Conservation (phyloP, 257 asterid genomes). For the Salvia splendens region DNA sequence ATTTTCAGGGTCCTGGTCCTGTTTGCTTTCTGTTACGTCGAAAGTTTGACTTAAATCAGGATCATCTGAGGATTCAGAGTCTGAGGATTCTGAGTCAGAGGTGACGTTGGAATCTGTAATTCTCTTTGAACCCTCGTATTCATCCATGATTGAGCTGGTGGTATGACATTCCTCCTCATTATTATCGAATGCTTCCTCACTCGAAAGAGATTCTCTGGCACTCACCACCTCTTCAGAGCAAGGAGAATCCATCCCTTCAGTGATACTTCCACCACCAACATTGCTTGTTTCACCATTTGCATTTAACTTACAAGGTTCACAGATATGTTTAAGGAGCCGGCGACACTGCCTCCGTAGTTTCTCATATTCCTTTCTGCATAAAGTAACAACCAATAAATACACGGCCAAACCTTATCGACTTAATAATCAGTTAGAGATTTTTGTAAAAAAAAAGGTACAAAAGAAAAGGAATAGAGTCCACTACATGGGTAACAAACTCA, state of each 20-base stretch:
- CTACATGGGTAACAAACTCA: not conserved
- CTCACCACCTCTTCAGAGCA: slow-evolving; percentile 70
- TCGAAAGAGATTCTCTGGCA: slow-evolving; percentile 81
- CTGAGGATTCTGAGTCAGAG: slow-evolving; percentile 62
- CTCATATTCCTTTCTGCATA: slow-evolving; percentile 80
- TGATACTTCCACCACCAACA: slow-evolving; percentile 40
- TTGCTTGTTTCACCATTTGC: slow-evolving; percentile 44
- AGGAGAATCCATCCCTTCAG: slow-evolving; percentile 60
- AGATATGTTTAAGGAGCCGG: slow-evolving; percentile 48
- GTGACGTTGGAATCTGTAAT: slow-evolving; percentile 41
- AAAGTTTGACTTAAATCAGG: slow-evolving; percentile 65
- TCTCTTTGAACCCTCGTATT: slow-evolving; percentile 45
- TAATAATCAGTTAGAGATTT: not conserved
- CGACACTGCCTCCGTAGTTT: slow-evolving; percentile 68
- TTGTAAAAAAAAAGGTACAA: not conserved
- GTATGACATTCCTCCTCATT: slow-evolving; percentile 47
- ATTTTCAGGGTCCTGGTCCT: slow-evolving; percentile 39
- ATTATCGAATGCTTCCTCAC: slow-evolving; percentile 57
- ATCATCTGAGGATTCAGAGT: slow-evolving; percentile 74
- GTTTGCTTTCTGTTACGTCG: slow-evolving; percentile 52
- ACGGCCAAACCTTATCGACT: not conserved
- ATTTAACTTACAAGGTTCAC: slow-evolving; percentile 34
- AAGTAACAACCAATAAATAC: slow-evolving; percentile 21
- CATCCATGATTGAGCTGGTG: slow-evolving; percentile 40
- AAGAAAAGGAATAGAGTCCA: not conserved